Evolutionary conservation across 768 basidiomycete genomes (phyloP), one percentile per base, ranked within the genome.

Genomic region (Russula sp.): DNA sequence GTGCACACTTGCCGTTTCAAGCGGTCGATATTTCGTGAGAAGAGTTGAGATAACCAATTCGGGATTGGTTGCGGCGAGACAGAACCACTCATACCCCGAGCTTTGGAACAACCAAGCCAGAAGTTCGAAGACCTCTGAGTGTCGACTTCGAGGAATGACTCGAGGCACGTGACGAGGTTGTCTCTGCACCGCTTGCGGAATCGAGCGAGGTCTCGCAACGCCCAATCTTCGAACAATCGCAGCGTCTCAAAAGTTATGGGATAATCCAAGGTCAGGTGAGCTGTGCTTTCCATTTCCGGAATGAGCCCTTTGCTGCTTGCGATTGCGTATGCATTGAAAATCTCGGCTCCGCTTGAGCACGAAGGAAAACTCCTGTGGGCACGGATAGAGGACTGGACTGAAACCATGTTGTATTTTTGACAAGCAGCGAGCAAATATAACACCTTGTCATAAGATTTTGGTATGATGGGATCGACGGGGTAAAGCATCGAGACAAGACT

Each of bases 361-460:
- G 11, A n/a, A n/a, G 46, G 46, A 47, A 29, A 47, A 25, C 13
- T 25, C 13, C 46, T 25, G 20, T 20, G 7, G 13, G 35, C 35
- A 3, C 50, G 50, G 36, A 63, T 63, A 8, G 20, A 32, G 11
- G 39, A 41, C 14, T 34, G 29, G 35, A 63, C 42, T 39, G 41
- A 36, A 20, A 7, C 41, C 61, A 72, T 67, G 7, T 68, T 53
- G 54, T 71, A 72, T 56, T 72, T 72, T 22, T 52, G 38, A 2
- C 63, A 65, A 1, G 67, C 66, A 2, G 59, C 60, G 11, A 70
- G 55, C 41, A 7, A 45, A 49, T 7, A 35, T 7, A 52, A 5
- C 35, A 18, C 34, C 13, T 59, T 38, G 9, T 52, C 48, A 7
- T 52, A 56, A 1, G 59, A 54, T 8, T 29, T 14, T 2, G 62